Base-by-base conservation (phyloP, 352 stramenopile species). In the Pythium vanterpoolii region DNA sequence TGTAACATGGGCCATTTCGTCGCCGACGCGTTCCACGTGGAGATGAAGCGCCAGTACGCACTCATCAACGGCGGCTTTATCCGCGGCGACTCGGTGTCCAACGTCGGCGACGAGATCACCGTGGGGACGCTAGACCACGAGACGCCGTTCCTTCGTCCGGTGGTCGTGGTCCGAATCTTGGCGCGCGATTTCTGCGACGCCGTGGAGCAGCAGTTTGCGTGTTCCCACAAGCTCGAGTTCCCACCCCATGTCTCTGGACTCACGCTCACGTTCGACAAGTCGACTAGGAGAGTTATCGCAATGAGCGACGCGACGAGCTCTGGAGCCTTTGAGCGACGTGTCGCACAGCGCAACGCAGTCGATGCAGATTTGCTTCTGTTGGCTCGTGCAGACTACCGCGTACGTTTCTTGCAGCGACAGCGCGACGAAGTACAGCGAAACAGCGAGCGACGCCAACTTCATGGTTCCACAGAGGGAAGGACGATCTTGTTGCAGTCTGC, bases 41-140 rank as follows among this genome's bases (percentile, higher is more conserved):
- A 91, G 55, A 59, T 96, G 34, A 62, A 57, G 14, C 68, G 76
- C 8, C 72, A 89, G 49, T 73, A 90, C 30, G 84, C 76, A 11
- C 73, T 95, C 38, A 91, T 96, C 61, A 96, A 96, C 51, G 87
- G 87, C 49, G 87, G 87, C 6, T 96, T 95, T 61, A 94, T 95
- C 53, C 79, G 86, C 39, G 87, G 86, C 28, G 81, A 96, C 46
- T 80, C 74, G 44, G 66, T 82, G 18, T 94, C 95, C 62, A 59
- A 69, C 21, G 69, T 85, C 0, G 76, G 77, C 30, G 87, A 79
- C 13, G 72, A 48, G 27, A 62, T 96, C 21, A 91, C 80, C 1
- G 65, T 90, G 2, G 78, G 80, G 1, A 86, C 88, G 4, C 51
- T 95, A 5, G 74, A 92, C 47, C 76, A 87, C 55, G 87, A 96